Evolutionary conservation across 2,329 filamentous ascomycete genomes (phyloP).

Genomic region (Plectosphaerella plurivora): DNA sequence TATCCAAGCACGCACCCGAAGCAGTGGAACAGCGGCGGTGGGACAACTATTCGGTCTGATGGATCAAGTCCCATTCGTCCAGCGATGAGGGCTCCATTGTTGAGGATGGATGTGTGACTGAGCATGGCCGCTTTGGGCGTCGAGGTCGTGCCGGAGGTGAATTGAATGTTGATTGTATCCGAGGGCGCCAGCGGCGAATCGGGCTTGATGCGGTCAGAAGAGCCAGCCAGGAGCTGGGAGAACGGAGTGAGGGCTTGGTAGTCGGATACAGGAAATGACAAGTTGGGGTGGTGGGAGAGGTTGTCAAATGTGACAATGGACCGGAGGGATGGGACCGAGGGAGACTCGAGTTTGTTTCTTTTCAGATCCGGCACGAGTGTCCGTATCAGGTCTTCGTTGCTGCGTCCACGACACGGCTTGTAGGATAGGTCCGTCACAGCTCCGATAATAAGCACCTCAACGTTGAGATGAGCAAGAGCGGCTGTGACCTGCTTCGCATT

Average conservation of each 20-base stretch:
- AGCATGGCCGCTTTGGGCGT: conserved; percentile 89
- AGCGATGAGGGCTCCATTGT: conserved; percentile 85
- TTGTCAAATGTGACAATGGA: conserved; percentile 79
- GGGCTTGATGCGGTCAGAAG: conserved; percentile 30
- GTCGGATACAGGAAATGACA: conserved; percentile 33
- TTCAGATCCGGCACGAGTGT: conserved; percentile 38
- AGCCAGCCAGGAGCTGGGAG: conserved; percentile 29
- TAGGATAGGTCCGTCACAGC: conserved; percentile 81
- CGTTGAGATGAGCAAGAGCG: conserved; percentile 71
- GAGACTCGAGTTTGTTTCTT: conserved; percentile 26
- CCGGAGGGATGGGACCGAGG: conserved; percentile 63
- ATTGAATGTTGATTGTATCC: conserved; percentile 92
- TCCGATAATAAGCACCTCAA: conserved; percentile 74
- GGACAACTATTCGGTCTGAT: conserved; percentile 74
- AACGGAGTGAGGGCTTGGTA: conserved; percentile 42
- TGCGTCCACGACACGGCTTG: conserved; percentile 48
- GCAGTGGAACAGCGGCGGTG: conserved; percentile 83
- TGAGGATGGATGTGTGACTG: conserved; percentile 79
- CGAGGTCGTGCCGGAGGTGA: conserved; percentile 93
- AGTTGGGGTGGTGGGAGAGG: conserved; percentile 41
- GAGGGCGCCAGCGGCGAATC: conserved; percentile 45
- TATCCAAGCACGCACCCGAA: conserved; percentile 92
- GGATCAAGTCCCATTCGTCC: conserved; percentile 76
- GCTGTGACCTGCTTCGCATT: conserved; percentile 72
- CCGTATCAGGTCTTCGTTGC: conserved; percentile 44